Percentiles rank a stretch among this genome's conserved stretches.
Evolutionary conservation across 768 basidiomycete species (phyloP).

Genomic region (Rhodotorula kratochvilovae): DNA sequence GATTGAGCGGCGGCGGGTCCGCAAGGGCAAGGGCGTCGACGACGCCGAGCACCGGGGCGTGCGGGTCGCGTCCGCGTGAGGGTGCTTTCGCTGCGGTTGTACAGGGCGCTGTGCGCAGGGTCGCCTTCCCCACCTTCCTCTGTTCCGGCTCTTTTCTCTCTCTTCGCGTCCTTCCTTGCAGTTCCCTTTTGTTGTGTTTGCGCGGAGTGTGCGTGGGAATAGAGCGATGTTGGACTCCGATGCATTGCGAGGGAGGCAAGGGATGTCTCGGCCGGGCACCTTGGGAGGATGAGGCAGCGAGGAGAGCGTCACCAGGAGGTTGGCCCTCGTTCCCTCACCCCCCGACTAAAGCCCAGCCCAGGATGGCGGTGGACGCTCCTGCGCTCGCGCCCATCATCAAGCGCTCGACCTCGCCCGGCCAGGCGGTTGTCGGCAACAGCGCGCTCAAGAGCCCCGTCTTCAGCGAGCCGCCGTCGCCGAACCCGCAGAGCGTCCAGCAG

Average conservation of each 20-base stretch:
- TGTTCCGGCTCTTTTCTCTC: background rate
- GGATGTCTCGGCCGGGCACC: too few species aligned
- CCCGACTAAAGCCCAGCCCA: background rate
- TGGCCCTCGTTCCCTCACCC: background rate
- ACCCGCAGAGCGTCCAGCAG: background rate
- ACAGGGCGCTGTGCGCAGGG: too few species aligned
- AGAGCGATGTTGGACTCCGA: too few species aligned
- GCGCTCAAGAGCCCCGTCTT: slow-evolving; percentile 14
- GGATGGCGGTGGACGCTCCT: background rate
- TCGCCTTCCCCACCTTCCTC: too few species aligned
- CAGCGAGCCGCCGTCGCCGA: slow-evolving; percentile 10
- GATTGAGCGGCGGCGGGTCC: background rate
- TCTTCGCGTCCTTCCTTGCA: too few species aligned
- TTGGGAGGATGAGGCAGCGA: too few species aligned
- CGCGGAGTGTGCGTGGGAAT: too few species aligned
- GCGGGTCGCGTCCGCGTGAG: background rate
- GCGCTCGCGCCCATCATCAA: slow-evolving; percentile 31
- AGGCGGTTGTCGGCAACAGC: background rate
- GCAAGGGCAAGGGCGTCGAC: slow-evolving; percentile 28
- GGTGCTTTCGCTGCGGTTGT: background rate
- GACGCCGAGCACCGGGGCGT: background rate
- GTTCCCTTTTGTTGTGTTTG: too few species aligned
- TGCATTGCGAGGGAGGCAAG: too few species aligned
- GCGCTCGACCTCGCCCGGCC: slow-evolving; percentile 1
- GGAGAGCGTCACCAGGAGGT: too few species aligned